Evolutionary conservation across 352 stramenopile species (phyloP).

Genomic region (Blastocystis sp.): DNA sequence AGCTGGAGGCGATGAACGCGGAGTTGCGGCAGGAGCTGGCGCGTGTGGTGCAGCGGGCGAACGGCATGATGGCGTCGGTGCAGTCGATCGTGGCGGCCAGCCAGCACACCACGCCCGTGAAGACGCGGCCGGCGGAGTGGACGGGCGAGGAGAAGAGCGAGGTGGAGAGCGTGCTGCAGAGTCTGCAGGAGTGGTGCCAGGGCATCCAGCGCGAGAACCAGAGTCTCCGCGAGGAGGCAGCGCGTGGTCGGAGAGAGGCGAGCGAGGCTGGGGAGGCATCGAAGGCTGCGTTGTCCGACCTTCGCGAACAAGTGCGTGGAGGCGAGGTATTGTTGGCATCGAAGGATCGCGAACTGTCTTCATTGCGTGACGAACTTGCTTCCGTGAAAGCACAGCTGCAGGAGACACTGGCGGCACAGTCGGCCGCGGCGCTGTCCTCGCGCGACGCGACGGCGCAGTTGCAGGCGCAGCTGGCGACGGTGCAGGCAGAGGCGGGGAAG

Average conservation of each 20-base stretch:
- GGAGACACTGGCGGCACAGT: neutral
- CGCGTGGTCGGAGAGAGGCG: neutral
- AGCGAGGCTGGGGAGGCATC: neutral
- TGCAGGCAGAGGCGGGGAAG: slow-evolving; percentile 3
- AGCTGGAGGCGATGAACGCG: neutral
- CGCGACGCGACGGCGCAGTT: slow-evolving; percentile 22
- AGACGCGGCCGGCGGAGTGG: neutral
- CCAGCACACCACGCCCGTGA: neutral
- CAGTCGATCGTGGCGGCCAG: neutral
- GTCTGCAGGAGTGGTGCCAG: slow-evolving; percentile 26
- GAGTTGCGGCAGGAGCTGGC: neutral
- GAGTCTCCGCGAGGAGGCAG: neutral
- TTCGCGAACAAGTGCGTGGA: neutral
- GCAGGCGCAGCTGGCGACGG: neutral
- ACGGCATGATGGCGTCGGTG: neutral
- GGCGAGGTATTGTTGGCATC: neutral
- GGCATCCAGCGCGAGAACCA: slow-evolving; percentile 1
- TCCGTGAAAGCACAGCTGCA: slow-evolving; percentile 4
- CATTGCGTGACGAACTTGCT: neutral
- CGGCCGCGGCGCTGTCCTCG: neutral
- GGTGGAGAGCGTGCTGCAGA: neutral
- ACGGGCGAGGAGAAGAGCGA: neutral
- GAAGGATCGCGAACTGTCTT: neutral
- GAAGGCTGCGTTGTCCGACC: neutral
- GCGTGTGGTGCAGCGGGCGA: neutral